Conservation (phyloP, 495 filamentous ascomycete genomes). For the Monascus purpureus region DNA sequence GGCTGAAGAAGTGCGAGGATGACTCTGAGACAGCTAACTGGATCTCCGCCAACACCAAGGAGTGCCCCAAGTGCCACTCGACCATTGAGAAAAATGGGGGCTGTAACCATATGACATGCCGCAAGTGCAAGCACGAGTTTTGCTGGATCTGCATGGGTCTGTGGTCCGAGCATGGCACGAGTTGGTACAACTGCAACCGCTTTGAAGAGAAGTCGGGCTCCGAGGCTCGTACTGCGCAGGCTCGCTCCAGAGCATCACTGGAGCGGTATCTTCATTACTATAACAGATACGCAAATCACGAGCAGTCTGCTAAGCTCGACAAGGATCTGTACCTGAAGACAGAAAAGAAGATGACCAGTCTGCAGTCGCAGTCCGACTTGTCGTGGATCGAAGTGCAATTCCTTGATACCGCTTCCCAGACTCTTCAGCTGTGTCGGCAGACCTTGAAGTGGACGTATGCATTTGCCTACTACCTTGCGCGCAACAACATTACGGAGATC, state of each 20-base stretch:
- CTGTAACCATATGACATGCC: slow-evolving; percentile 99
- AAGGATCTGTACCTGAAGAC: slow-evolving; percentile 94
- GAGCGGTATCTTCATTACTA: slow-evolving; percentile 97
- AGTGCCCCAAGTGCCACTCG: slow-evolving; percentile 88
- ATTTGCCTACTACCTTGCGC: slow-evolving; percentile 88
- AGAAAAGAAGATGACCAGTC: slow-evolving; percentile 95
- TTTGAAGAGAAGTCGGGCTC: slow-evolving; percentile 90
- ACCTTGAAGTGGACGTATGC: slow-evolving; percentile 99
- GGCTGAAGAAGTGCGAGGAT: slow-evolving; percentile 97
- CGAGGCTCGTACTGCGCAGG: slow-evolving; percentile 82
- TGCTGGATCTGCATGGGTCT: slow-evolving; percentile 99
- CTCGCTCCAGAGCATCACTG: slow-evolving; percentile 73
- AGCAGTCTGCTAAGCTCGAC: slow-evolving; percentile 92
- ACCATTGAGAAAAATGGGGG: slow-evolving; percentile 99
- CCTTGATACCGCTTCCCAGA: slow-evolving; percentile 79
- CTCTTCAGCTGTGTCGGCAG: slow-evolving; percentile 88
- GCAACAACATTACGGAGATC: slow-evolving; percentile 92
- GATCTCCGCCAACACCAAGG: slow-evolving; percentile 98
- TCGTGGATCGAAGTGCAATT: slow-evolving; percentile 99
- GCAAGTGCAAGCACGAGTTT: slow-evolving; percentile 97
- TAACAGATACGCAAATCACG: slow-evolving; percentile 96
- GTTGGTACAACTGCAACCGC: slow-evolving; percentile 98
- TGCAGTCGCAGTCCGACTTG: slow-evolving; percentile 86
- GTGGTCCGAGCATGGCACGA: slow-evolving; percentile 98
- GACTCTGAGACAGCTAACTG: slow-evolving; percentile 98